phyloP scores from a whole-genome alignment of 2,329 filamentous ascomycete species.

The Aspergillus quadricinctus region DNA sequence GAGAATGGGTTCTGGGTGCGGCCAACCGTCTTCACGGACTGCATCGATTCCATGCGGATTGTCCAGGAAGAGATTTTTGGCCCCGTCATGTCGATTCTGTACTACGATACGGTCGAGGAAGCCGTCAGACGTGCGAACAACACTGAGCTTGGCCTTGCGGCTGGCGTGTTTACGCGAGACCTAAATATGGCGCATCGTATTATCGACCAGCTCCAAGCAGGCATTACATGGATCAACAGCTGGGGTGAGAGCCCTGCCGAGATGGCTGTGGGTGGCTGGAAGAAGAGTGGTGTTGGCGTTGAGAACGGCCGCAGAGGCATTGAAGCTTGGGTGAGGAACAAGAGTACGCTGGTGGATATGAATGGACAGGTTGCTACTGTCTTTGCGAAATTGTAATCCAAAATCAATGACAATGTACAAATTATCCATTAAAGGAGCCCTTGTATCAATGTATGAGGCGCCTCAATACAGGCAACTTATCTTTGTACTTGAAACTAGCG shows the following conservation, averaged over 20 bases:
- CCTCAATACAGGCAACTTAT: background rate
- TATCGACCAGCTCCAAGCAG: slow-evolving; percentile 67
- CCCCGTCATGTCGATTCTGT: slow-evolving; percentile 76
- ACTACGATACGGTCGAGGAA: slow-evolving; percentile 67
- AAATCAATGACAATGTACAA: background rate
- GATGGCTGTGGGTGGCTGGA: slow-evolving; percentile 92
- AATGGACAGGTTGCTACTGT: slow-evolving; percentile 65
- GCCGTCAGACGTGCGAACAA: slow-evolving; percentile 69
- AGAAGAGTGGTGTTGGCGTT: slow-evolving; percentile 79
- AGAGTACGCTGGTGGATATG: slow-evolving; percentile 84
- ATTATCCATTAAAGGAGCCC: background rate
- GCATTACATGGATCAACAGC: slow-evolving; percentile 89
- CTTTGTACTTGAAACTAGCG: background rate
- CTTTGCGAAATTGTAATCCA: slow-evolving; percentile 64
- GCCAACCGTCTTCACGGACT: slow-evolving; percentile 82
- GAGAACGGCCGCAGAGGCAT: slow-evolving; percentile 80
- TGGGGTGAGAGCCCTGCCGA: slow-evolving; percentile 91
- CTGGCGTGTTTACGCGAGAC: slow-evolving; percentile 76
- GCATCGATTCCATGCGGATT: slow-evolving; percentile 76
- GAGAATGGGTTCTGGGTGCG: slow-evolving; percentile 74
- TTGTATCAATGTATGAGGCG: background rate
- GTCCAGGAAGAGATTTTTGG: slow-evolving; percentile 83
- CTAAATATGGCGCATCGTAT: slow-evolving; percentile 69
- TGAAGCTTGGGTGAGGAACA: slow-evolving; percentile 78
- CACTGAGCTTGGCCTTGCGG: slow-evolving; percentile 74